Evolutionary conservation across 768 basidiomycete species (phyloP), one percentile per base, ranked within the genome.

Genomic region (Postia placenta): DNA sequence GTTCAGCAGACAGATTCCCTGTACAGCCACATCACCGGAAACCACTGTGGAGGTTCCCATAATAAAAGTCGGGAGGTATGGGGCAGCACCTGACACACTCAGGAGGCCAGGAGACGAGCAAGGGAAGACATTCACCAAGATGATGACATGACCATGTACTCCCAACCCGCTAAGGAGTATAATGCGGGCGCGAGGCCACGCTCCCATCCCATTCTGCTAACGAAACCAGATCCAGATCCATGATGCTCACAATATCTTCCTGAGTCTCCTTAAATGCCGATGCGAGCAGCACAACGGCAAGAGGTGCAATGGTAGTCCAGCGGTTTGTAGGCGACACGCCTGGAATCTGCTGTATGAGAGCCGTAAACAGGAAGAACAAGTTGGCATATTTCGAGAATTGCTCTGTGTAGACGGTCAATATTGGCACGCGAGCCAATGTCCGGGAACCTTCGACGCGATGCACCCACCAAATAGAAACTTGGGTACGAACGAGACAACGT

Each of bases 301-400:
- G 80, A 14, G 96, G 96, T 0, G 73, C 87, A 64, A 99, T 94
- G 6, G 96, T 99, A 2, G 96, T 99, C 65, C 89, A 99, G 50
- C 70, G 74, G 60, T 96, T 93, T 2, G 95, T 98, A 14, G 96
- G 96, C 1, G 96, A 99, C 5, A 99, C 94, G 58, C 83, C 90
- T 14, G 96, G 96, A 56, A 99, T 93, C 71, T 99, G 96, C 62
- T 98, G 95, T 42, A 98, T 98, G 68, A 78, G 85, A 17, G 92
- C 92, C 25, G 95, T 97, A 73, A 99, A 98, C 50, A 99, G 74
- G 76, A 99, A 99, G 75, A 99, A 99, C 52, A 98, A 45, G 64
- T 99, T 98, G 57, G 96, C 95, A 64, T 97, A 97, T 80, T 96
- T 92, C 38, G 91, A 93, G 74, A 97, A 96, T 80, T 97, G 93